Evolutionary conservation across 2,329 filamentous ascomycete species (phyloP), one percentile per base, ranked within the genome.

Genomic region (Ophiosphaerella herpotricha): DNA sequence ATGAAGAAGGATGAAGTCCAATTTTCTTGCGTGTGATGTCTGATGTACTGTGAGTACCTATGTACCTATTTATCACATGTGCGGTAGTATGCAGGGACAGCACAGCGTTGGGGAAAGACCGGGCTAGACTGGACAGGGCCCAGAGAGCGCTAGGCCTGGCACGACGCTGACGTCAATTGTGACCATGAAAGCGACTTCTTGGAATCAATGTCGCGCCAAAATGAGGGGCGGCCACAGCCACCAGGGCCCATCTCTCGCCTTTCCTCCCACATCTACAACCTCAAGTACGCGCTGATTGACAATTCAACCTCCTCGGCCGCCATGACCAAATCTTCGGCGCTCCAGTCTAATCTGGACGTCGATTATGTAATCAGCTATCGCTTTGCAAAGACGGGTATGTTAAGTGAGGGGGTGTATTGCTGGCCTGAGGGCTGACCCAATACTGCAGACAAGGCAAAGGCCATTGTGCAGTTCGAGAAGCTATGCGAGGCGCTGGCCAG

Each of bases 291-390:
- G 40, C 50, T 61, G 50, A 49, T 62, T 37, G 52, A 55, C 48
- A 45, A 47, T 44, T 53, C 55, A 50, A 56, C 56, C 61, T 46
- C 50, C 23, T 46, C 46, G 39, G 54, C 56, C 47, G 57, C 52
- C 54, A 73, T 73, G 70, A 64, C 67, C 35, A 74, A 76, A 60
- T 71, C 70, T 50, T 62, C 70, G 50, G 70, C 70, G 42, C 63
- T 71, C 51, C 68, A 78, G 56, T 78, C 77, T 43, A 87, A 87
- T 64, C 79, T 86, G 64, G 82, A 89, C 46, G 90, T 96, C 52
- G 92, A 97, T 78, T 97, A 91, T 80, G 91, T 96, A 49, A 82
- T 97, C 55, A 84, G 86, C 67, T 96, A 90, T 75, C 81, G 86
- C 50, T 87, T 93, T 66, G 82, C 85, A 23, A 78, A 84, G 38